Conservation (phyloP, 768 basidiomycete species). For the Boletus vinaceobasis region DNA sequence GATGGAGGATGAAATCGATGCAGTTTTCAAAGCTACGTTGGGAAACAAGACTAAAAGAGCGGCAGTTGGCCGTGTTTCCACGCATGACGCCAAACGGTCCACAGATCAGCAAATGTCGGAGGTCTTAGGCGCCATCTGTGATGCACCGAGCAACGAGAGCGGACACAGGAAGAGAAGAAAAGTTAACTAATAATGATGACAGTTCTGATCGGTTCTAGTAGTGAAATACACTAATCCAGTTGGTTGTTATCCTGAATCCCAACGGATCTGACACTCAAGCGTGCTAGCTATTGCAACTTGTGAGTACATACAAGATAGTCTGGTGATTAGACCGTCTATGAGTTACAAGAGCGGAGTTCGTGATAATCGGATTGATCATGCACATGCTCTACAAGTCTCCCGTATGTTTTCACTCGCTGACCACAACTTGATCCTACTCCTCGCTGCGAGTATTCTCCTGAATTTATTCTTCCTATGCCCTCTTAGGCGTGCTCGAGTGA, state of each 20-base stretch:
- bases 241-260: background rate
- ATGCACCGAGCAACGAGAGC: conserved; percentile 50
- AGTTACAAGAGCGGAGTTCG: background rate
- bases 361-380: no score
- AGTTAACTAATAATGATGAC: background rate
- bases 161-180: conserved; percentile 33
- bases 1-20: conserved; percentile 70
- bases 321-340: no score
- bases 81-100: conserved; percentile 9
- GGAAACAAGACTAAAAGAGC: conserved; percentile 60
- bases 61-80: conserved; percentile 33
- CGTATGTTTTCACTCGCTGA: conserved; percentile 1
- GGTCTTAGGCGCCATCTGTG: conserved; percentile 58
- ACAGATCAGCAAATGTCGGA: conserved; percentile 42
- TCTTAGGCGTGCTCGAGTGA: background rate
- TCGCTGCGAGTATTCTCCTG: conserved; percentile 14
- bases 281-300: no score
- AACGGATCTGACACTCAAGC: background rate
- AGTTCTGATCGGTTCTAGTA: background rate
- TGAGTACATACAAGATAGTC: no score
- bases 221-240: background rate
- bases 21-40: conserved; percentile 55
- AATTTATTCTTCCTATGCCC: conserved; percentile 17
- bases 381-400: background rate
- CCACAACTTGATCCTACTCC: conserved; percentile 3